Conservation (phyloP, 495 filamentous ascomycete species). For the Hyaloscypha finlandica region DNA sequence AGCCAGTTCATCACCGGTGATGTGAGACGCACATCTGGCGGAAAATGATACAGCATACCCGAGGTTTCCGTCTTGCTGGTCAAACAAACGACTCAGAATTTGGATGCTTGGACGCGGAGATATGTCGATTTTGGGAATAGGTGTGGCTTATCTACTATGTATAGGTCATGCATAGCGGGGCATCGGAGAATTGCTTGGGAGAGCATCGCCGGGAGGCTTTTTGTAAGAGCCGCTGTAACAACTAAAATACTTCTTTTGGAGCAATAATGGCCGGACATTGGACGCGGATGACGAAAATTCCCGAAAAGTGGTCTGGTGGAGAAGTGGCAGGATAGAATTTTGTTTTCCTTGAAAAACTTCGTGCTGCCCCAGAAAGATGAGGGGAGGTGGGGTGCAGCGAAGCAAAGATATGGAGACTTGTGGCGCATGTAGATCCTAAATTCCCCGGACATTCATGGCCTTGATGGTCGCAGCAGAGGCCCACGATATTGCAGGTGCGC, state of each 20-base stretch:
- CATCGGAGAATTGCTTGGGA: conserved; percentile 2
- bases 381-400: no score
- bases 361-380: no score
- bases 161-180: conserved; percentile 5
- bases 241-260: neutral
- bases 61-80: conserved; percentile 5
- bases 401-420: no score
- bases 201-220: no score
- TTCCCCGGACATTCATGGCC: neutral
- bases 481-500: no score
- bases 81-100: conserved; percentile 7
- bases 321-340: no score
- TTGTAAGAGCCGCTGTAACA: neutral
- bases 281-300: no score
- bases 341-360: no score
- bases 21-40: neutral
- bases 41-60: neutral
- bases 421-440: conserved; percentile 2
- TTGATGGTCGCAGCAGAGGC: no score
- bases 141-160: conserved; percentile 15
- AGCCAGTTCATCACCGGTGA: no score
- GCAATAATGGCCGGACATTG: neutral
- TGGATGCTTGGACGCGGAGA: conserved; percentile 17
- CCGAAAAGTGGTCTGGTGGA: no score
- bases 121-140: conserved; percentile 17